Base-by-base conservation (phyloP, 305 asterid genomes). In the Fraxinus xanthoxyloides region DNA sequence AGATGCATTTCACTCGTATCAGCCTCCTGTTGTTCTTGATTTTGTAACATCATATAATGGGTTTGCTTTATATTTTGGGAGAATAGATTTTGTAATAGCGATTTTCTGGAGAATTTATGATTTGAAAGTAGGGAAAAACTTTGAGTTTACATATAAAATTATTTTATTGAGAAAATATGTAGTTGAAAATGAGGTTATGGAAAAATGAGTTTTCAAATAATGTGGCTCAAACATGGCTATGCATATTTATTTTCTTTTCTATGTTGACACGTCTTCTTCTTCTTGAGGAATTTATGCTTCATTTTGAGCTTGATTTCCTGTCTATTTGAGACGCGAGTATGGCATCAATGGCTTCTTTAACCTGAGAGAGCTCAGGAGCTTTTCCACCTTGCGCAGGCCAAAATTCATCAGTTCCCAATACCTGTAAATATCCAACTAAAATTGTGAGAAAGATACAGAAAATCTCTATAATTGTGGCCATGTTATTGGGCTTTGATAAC, bases 351-450 rank as follows among this genome's bases (percentile, higher is more conserved):
- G 98, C 97, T 82, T 92, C 98, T 86, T 90, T 90, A 30, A 93
- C 98, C 83, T 93, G 97, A 38, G 92, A 87, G 43, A 95, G 91
- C 17, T 95, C 98, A 0, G 97, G 97, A 12, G 98, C 95, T 87
- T 92, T 93, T 74, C 97, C 93, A 3, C 95, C 97, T 78, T 92
- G 97, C 67, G 93, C 93, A 4, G 98, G 98, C 98, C 98, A 95
- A 84, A 95, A 92, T 28, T 95, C 98, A 86, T 95, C 98, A 0
- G 97, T 89, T 17, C 97, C 98, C 90, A 95, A 88, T 21, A 95
- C 98, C 98, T 94, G 80, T 4, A 70, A 59, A 13, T 17, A 31
- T 36, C 8, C 17, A 36, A 48, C 59, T 48, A 48, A 15, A 48
- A 15, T 0, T 15, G 2, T 48, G 59, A 48, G 59, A 40, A 48